Percentiles rank a stretch among this genome's conserved stretches.
These are phyloP conservation scores for Calvatia gigantea DNA, from an alignment of 768 basidiomycete species.

Conservation along the genomic window DNA sequence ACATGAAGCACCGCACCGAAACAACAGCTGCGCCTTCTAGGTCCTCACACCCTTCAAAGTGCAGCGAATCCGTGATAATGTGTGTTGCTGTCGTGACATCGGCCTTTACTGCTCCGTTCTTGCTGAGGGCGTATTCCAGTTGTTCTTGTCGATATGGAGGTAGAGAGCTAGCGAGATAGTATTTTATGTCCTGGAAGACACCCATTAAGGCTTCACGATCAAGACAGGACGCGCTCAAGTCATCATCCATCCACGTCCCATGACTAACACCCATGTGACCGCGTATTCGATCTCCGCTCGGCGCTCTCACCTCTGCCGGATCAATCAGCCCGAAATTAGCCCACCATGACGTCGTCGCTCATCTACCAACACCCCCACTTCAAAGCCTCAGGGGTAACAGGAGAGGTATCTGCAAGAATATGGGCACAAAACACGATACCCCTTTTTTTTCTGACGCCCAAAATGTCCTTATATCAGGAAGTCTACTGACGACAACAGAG, in stretches of 20 bases:
- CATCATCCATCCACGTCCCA: neutral
- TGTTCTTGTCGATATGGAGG: slow-evolving; percentile 36
- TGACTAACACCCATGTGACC: too few relatives aligned
- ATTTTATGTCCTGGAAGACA: slow-evolving; percentile 39
- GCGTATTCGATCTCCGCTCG: too few relatives aligned
- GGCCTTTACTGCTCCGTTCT: slow-evolving; percentile 44
- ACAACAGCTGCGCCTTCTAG: slow-evolving; percentile 33
- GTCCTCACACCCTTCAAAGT: slow-evolving; percentile 53
- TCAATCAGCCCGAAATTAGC: neutral
- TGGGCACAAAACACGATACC: too few relatives aligned
- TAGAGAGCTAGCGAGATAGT: slow-evolving; percentile 49
- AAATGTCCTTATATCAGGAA: too few relatives aligned
- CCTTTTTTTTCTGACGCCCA: too few relatives aligned
- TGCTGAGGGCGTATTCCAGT: slow-evolving; percentile 43
- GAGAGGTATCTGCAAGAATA: too few relatives aligned
- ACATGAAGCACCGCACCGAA: slow-evolving; percentile 27
- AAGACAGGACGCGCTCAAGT: neutral
- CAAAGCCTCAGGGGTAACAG: too few relatives aligned
- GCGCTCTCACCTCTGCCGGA: too few relatives aligned
- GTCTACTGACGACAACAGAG: too few relatives aligned
- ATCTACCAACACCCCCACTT: too few relatives aligned
- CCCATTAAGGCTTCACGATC: slow-evolving; percentile 5
- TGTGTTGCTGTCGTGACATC: slow-evolving; percentile 30
- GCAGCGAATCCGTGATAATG: slow-evolving; percentile 53
- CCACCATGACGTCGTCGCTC: too few relatives aligned